phyloP scores from a whole-genome alignment of 495 filamentous ascomycete species.

The Hypoxylon fuscum region DNA sequence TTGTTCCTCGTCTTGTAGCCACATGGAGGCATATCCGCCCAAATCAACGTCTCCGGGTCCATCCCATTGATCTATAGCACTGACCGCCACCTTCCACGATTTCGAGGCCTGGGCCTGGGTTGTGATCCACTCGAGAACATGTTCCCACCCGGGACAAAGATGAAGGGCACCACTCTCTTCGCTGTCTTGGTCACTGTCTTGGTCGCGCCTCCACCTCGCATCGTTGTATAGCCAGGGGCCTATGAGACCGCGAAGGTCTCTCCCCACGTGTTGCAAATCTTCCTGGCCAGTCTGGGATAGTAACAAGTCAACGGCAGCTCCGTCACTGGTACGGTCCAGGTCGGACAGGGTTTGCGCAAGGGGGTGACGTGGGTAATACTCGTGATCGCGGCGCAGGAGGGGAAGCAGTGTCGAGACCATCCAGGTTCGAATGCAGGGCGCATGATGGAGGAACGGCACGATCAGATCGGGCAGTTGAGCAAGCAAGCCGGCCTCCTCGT shows the following conservation, averaged over 20 bases:
- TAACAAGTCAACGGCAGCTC: constrained; percentile 70
- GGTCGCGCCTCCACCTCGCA: constrained; percentile 66
- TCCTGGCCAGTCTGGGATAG: constrained; percentile 68
- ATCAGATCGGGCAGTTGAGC: constrained; percentile 75
- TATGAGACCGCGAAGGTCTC: constrained; percentile 78
- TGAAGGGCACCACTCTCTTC: constrained; percentile 24
- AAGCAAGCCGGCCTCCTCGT: constrained; percentile 80
- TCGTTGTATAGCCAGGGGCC: constrained; percentile 85
- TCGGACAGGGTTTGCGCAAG: constrained; percentile 63
- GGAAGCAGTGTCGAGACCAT: constrained; percentile 82
- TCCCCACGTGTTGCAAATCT: constrained; percentile 60
- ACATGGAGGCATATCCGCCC: constrained; percentile 69
- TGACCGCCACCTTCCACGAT: constrained; percentile 65
- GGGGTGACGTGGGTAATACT: constrained; percentile 75
- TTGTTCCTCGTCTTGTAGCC: constrained; percentile 62
- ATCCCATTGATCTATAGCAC: constrained; percentile 77
- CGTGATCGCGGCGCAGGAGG: constrained; percentile 80
- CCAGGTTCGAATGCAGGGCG: constrained; percentile 73
- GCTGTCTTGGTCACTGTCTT: constrained; percentile 31
- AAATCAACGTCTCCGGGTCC: constrained; percentile 83
- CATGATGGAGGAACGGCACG: constrained; percentile 76
- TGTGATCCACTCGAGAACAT: constrained; percentile 81
- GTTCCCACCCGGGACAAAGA: constrained; percentile 72
- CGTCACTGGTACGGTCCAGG: constrained; percentile 70
- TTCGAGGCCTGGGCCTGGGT: constrained; percentile 64